phyloP scores from a whole-genome alignment of 331 rosid species.

The Dryas integrifolia region DNA sequence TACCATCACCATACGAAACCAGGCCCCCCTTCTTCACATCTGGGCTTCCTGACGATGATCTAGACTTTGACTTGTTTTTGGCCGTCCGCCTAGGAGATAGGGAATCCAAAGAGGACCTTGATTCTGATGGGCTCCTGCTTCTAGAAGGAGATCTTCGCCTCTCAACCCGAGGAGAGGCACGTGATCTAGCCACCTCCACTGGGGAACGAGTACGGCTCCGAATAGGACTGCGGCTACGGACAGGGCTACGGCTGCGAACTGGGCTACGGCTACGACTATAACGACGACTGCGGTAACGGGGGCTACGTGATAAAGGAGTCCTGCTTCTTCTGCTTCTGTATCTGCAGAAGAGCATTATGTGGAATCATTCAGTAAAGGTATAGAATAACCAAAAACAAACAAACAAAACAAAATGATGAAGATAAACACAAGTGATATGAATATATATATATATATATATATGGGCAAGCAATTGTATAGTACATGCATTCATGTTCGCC shows the following conservation, averaged over 20 bases:
- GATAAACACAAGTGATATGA: not conserved
- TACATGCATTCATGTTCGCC: not conserved
- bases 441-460: not conserved
- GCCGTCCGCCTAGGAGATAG: conserved; percentile 49
- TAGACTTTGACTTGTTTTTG: conserved; percentile 53
- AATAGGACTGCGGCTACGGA: conserved; percentile 48
- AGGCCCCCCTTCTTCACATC: conserved; percentile 75
- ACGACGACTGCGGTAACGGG: conserved; percentile 57
- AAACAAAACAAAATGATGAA: not conserved
- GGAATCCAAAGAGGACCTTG: conserved; percentile 56
- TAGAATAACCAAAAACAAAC: not conserved
- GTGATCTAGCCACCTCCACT: conserved; percentile 42
- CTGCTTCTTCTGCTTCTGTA: conserved; percentile 78
- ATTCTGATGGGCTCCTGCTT: conserved; percentile 61
- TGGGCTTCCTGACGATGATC: conserved; percentile 63
- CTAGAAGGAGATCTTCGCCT: conserved; percentile 47
- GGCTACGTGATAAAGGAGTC: conserved; percentile 77
- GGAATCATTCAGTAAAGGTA: not conserved
- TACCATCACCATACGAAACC: conserved; percentile 83
- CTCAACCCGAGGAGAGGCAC: conserved; percentile 44
- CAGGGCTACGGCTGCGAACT: conserved; percentile 52
- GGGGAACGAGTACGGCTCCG: conserved; percentile 53
- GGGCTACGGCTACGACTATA: conserved; percentile 65
- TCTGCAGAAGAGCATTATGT: conserved; percentile 14
- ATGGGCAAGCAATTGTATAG: not conserved